These are phyloP conservation scores for Tricholoma furcatifolium DNA, from an alignment of 768 basidiomycete genomes.

Conservation along the genomic window DNA sequence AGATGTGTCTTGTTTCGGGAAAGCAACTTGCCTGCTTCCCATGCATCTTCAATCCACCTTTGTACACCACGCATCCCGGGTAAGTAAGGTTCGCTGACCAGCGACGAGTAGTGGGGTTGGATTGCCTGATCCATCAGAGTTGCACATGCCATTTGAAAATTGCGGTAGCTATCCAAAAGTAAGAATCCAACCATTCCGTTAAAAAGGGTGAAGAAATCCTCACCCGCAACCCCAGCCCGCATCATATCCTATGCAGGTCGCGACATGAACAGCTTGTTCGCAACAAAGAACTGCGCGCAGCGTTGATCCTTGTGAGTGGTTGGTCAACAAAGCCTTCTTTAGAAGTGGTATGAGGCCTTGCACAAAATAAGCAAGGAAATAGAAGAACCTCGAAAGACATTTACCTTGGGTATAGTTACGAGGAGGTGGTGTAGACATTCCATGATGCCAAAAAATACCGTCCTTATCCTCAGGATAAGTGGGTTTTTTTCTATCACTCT, in stretches of 20 bases:
- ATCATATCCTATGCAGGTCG: constrained; percentile 56
- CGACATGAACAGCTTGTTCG: constrained; percentile 58
- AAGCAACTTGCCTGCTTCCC: constrained; percentile 53
- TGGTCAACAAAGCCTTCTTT: constrained; percentile 50
- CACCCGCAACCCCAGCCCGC: constrained; percentile 73
- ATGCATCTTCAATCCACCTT: constrained; percentile 77
- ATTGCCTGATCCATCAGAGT: constrained; percentile 64
- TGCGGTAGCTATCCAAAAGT: constrained; percentile 64
- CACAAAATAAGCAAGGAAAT: not conserved
- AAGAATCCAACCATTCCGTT: not conserved
- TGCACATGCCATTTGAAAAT: constrained; percentile 77
- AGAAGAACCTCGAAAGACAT: not conserved
- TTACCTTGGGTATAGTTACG: constrained; percentile 65
- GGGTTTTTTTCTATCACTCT: constrained; percentile 12
- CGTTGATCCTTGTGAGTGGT: constrained; percentile 48
- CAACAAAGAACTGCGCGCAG: constrained; percentile 64
- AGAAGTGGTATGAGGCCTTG: constrained; percentile 67
- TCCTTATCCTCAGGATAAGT: constrained; percentile 20
- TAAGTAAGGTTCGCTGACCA: constrained; percentile 52
- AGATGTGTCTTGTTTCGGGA: not conserved
- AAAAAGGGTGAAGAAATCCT: not conserved
- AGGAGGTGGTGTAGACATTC: constrained; percentile 40
- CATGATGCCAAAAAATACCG: constrained; percentile 68
- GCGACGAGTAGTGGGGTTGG: constrained; percentile 61
- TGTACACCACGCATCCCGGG: constrained; percentile 80